Evolutionary conservation across 495 filamentous ascomycete species (phyloP).

Genomic region (Penicillium samsonianum): DNA sequence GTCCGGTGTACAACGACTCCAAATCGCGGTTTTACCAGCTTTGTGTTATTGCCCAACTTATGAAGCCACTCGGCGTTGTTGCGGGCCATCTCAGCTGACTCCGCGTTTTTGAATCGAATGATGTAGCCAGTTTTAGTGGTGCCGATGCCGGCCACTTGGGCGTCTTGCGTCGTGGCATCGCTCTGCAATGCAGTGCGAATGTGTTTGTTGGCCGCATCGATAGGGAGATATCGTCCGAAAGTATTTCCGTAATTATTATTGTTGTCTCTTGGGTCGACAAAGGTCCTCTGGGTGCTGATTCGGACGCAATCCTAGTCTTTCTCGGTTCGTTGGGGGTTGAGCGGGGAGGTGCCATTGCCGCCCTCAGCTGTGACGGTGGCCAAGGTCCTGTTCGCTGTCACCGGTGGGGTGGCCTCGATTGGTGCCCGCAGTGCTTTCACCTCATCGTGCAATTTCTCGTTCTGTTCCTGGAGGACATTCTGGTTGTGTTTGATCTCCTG

Average conservation of each 20-base stretch:
- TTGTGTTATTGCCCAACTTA: too few relatives aligned
- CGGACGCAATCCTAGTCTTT: neutral
- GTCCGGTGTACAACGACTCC: too few relatives aligned
- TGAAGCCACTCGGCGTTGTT: too few relatives aligned
- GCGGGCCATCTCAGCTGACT: too few relatives aligned
- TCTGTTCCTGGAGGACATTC: conserved; percentile 20
- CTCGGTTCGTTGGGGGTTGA: too few relatives aligned
- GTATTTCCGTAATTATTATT: conserved; percentile 15
- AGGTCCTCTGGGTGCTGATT: conserved; percentile 18
- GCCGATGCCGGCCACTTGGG: conserved; percentile 7
- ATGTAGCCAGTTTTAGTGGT: neutral
- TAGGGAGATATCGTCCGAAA: conserved; percentile 27
- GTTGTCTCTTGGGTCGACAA: conserved; percentile 25
- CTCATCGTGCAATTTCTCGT: conserved; percentile 21
- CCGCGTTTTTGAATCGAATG: too few relatives aligned
- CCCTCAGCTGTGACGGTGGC: too few relatives aligned
- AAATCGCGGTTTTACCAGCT: too few relatives aligned
- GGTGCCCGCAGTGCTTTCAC: conserved; percentile 17
- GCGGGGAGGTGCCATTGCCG: too few relatives aligned
- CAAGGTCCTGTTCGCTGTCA: conserved; percentile 1
- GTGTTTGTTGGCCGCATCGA: conserved; percentile 19
- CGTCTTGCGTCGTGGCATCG: conserved; percentile 18
- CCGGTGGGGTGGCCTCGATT: conserved; percentile 9
- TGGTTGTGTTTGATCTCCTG: conserved; percentile 24
- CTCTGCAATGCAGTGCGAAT: conserved; percentile 18